A percentile compares a stretch with the other conserved stretches of the same genome.
Evolutionary conservation across 768 basidiomycete species (phyloP).

Genomic region (Amyloporia xantha): DNA sequence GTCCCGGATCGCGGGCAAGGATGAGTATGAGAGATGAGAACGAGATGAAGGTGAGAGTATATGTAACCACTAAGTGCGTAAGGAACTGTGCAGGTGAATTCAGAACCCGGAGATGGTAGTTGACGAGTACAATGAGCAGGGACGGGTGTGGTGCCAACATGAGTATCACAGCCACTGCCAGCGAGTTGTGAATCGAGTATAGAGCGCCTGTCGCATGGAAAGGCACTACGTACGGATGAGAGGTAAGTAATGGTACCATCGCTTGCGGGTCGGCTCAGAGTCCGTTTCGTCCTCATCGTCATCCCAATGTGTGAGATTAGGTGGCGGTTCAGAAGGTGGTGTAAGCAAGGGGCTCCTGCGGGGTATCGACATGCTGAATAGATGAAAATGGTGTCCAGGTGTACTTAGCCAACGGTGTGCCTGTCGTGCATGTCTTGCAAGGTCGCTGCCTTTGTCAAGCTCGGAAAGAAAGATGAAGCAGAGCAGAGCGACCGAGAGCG

Average conservation of each 20-base stretch:
- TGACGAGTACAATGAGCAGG: constrained; percentile 55
- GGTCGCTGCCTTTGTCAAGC: background rate
- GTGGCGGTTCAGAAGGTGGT: background rate
- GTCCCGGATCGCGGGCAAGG: constrained; percentile 70
- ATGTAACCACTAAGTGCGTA: constrained; percentile 51
- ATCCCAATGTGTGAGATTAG: constrained; percentile 1
- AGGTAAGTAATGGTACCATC: constrained; percentile 17
- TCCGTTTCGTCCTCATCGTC: constrained; percentile 13
- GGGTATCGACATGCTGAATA: background rate
- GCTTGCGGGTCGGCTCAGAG: constrained; percentile 5
- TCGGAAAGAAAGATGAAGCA: background rate
- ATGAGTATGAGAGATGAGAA: constrained; percentile 71
- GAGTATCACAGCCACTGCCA: constrained; percentile 41
- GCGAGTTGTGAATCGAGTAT: background rate
- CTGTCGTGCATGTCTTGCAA: background rate
- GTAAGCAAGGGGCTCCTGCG: background rate
- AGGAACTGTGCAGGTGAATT: constrained; percentile 40
- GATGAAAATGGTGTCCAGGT: background rate
- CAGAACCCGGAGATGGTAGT: constrained; percentile 56
- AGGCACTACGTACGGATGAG: constrained; percentile 12
- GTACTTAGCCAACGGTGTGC: background rate
- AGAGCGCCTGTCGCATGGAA: background rate
- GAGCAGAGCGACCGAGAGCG: background rate
- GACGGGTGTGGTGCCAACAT: constrained; percentile 74
- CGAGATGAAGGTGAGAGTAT: constrained; percentile 60